A percentile compares a stretch with the other conserved stretches of the same genome.
phyloP scores from a whole-genome alignment of 768 basidiomycete species.

The Gloeostereum incarnatum region DNA sequence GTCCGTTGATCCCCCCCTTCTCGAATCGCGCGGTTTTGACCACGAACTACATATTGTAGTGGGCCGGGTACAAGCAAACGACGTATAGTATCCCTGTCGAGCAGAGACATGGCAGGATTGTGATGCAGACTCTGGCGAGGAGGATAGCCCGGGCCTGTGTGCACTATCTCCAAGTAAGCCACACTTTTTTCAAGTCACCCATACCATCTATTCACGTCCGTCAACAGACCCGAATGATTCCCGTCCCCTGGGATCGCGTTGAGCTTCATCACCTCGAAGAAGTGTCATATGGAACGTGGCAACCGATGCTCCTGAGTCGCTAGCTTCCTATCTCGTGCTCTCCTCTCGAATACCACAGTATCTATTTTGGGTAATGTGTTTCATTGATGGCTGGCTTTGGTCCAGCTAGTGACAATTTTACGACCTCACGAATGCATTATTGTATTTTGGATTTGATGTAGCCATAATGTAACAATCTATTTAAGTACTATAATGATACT shows the following conservation, averaged over 20 bases:
- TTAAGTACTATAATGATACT: too few species aligned
- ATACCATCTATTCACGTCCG: slow-evolving; percentile 6
- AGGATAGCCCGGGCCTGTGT: slow-evolving; percentile 62
- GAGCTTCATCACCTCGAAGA: slow-evolving; percentile 68
- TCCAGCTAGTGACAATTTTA: too few species aligned
- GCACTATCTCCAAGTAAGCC: slow-evolving; percentile 61
- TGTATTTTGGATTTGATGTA: too few species aligned
- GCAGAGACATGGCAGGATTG: slow-evolving; percentile 53
- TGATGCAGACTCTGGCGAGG: slow-evolving; percentile 58
- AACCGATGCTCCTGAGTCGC: slow-evolving; percentile 50
- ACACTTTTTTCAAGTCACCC: slow-evolving; percentile 3
- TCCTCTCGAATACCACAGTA: too few species aligned
- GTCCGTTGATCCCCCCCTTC: slow-evolving; percentile 25
- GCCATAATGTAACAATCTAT: too few species aligned
- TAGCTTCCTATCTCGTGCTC: too few species aligned
- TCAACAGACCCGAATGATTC: slow-evolving; percentile 56
- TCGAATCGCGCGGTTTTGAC: background rate
- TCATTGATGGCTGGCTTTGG: too few species aligned
- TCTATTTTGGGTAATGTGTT: too few species aligned
- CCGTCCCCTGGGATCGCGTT: slow-evolving; percentile 60
- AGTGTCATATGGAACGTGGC: slow-evolving; percentile 59
- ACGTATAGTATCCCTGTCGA: slow-evolving; percentile 72
- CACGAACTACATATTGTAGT: slow-evolving; percentile 26
- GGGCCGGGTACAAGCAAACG: slow-evolving; percentile 60
- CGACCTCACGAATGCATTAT: too few species aligned